Evolutionary conservation across 352 stramenopile species (phyloP), one percentile per base, ranked within the genome.

Genomic region (Globisporangium recalcitrans): DNA sequence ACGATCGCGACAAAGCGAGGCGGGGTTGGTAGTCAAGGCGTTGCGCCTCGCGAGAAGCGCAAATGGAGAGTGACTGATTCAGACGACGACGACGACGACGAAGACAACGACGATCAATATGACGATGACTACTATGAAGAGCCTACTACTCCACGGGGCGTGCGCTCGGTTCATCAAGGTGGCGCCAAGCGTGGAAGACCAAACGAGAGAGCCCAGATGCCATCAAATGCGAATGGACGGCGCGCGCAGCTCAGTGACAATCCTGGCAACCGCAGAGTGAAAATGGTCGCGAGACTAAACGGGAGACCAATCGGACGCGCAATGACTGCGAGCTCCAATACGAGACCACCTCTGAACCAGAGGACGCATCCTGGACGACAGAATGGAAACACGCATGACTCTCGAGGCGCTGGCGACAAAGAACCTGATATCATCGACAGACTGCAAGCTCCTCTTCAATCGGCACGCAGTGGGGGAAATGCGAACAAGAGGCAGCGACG

Each of bases 1-100:
- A 67, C 60, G 1, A 82, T 84, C 36, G 77, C 74, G 14, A 81
- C 68, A 48, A 85, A 86, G 34, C 68, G 27, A 32, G 54, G 36
- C 14, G 38, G 27, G 0, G 24, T 27, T 31, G 26, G n/a, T 26
- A 21, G 6, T 46, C n/a, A n/a, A 42, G 26, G n/a, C 19, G 24
- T 34, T 32, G 48, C 52, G n/a, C 59, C 27, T 27, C 62, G 31
- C 46, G 53, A 21, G 57, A 69, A 46, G 38, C 62, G 75, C 29
- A 89, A 91, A 58, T 69, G 82, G 24, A 42, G 51, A 42, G 29
- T 22, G 27, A 82, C 74, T 46, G 66, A 68, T 6, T 55, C 61
- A 62, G 55, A 62, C 55, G 64, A 70, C 3, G 52, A 61, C 3
- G 47, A 65, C 0, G 58, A 71, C 7, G 58, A 70, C 32, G 44